phyloP scores from a whole-genome alignment of 176 grass and related monocot genomes.

The Aegilops umbellulata region DNA sequence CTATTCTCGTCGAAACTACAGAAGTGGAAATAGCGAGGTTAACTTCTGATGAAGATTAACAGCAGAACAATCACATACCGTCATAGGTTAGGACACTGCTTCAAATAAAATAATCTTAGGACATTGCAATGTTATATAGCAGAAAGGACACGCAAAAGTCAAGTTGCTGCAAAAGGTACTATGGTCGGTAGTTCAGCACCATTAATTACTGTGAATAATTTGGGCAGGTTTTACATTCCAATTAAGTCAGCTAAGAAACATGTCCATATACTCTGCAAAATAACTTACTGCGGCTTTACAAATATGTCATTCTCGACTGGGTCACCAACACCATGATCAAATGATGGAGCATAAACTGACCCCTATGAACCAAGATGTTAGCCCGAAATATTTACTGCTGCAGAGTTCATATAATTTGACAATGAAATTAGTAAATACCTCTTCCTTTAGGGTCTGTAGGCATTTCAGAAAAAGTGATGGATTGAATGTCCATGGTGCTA shows the following conservation, averaged over 20 bases:
- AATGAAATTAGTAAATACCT: conserved; percentile 52
- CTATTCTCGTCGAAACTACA: not conserved
- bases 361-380: conserved; percentile 48
- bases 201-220: not conserved
- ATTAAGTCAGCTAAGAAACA: not conserved
- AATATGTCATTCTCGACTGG: conserved; percentile 90
- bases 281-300: conserved; percentile 60
- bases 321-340: conserved; percentile 94
- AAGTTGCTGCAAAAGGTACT: conserved; percentile 15
- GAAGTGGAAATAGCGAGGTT: not conserved
- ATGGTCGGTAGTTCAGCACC: not conserved
- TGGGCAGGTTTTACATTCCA: not conserved
- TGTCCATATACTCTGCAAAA: conserved; percentile 1
- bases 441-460: conserved; percentile 58
- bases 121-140: not conserved
- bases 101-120: not conserved
- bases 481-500: conserved; percentile 91
- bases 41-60: not conserved
- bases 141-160: not conserved
- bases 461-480: conserved; percentile 73
- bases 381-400: not conserved
- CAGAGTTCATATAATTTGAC: not conserved
- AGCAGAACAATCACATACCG: not conserved
- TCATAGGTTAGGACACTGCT: not conserved
- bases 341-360: conserved; percentile 88